Evolutionary conservation across 1,284 basidiomycete genomes (phyloP).

Genomic region (Ustilago sp.): DNA sequence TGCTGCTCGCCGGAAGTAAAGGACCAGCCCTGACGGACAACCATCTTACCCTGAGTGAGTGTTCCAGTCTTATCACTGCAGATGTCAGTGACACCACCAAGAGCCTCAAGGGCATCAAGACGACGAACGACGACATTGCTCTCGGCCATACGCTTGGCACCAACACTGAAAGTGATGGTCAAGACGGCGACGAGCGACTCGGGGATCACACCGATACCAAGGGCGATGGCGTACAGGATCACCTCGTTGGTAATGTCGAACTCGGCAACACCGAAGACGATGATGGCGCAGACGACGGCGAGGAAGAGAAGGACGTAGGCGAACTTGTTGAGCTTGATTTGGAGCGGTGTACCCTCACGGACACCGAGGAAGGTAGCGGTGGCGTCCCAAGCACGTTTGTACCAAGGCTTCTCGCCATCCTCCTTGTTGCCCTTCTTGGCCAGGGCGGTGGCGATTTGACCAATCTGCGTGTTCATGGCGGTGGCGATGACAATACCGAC

Average conservation of each 20-base stretch:
- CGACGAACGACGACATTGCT: constrained; percentile 63
- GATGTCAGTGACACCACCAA: constrained; percentile 60
- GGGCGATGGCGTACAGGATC: constrained; percentile 71
- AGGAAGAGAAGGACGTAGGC: constrained; percentile 76
- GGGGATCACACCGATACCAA: constrained; percentile 66
- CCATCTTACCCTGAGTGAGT: constrained; percentile 65
- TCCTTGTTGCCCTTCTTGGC: constrained; percentile 37
- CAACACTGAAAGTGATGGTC: constrained; percentile 62
- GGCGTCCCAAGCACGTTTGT: constrained; percentile 54
- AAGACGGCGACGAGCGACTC: constrained; percentile 71
- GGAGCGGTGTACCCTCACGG: constrained; percentile 74
- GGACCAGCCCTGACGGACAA: constrained; percentile 59
- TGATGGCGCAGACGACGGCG: constrained; percentile 73
- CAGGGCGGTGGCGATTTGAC: constrained; percentile 62
- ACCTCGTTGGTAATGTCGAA: constrained; percentile 70
- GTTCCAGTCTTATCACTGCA: constrained; percentile 67
- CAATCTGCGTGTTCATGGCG: constrained; percentile 60
- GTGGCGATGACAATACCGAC: constrained; percentile 60
- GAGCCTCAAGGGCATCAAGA: constrained; percentile 63
- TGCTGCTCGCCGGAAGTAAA: constrained; percentile 25
- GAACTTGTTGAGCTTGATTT: constrained; percentile 76
- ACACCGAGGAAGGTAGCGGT: constrained; percentile 70
- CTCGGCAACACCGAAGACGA: constrained; percentile 73
- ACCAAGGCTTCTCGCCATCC: constrained; percentile 30
- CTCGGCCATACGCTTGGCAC: constrained; percentile 64